Evolutionary conservation across 2,329 filamentous ascomycete genomes (phyloP).

Genomic region (Cladosporium sphaerospermum): DNA sequence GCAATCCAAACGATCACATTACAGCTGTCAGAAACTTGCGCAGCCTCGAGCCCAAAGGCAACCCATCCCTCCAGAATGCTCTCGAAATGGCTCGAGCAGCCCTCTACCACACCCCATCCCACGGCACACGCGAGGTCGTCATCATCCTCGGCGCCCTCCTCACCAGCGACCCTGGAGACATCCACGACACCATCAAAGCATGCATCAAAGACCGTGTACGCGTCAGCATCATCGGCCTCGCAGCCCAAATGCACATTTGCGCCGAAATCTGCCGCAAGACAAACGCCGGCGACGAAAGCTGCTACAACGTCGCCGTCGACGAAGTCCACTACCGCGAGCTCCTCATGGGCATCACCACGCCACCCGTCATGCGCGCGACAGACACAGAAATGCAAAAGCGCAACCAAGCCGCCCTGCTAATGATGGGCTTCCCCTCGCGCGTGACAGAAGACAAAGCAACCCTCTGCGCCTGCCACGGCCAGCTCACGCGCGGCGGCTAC

Average conservation of each 20-base stretch:
- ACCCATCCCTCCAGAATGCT: conserved; percentile 72
- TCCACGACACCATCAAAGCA: conserved; percentile 77
- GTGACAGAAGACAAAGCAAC: conserved; percentile 66
- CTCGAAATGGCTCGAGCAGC: conserved; percentile 90
- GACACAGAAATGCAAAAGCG: conserved; percentile 27
- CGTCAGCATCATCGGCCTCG: conserved; percentile 82
- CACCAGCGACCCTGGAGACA: conserved; percentile 88
- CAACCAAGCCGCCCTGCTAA: conserved; percentile 59
- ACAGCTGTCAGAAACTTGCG: conserved; percentile 59
- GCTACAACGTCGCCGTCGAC: conserved; percentile 80
- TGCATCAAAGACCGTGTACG: conserved; percentile 79
- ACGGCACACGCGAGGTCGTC: conserved; percentile 88
- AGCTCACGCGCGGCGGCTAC: conserved; percentile 77
- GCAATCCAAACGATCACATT: conserved; percentile 85
- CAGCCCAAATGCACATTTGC: conserved; percentile 88
- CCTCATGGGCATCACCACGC: conserved; percentile 82
- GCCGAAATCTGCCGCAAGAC: conserved; percentile 81
- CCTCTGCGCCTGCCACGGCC: conserved; percentile 86
- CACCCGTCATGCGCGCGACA: conserved; percentile 65
- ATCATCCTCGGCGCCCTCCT: conserved; percentile 87
- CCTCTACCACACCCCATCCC: conserved; percentile 85
- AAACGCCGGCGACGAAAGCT: conserved; percentile 68
- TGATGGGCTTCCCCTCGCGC: conserved; percentile 96
- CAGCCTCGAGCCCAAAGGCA: conserved; percentile 43
- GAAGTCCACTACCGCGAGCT: conserved; percentile 83